These are phyloP conservation scores for Hirsutella rhossiliensis DNA, from an alignment of 2,329 filamentous ascomycete species.

Conservation along the genomic window DNA sequence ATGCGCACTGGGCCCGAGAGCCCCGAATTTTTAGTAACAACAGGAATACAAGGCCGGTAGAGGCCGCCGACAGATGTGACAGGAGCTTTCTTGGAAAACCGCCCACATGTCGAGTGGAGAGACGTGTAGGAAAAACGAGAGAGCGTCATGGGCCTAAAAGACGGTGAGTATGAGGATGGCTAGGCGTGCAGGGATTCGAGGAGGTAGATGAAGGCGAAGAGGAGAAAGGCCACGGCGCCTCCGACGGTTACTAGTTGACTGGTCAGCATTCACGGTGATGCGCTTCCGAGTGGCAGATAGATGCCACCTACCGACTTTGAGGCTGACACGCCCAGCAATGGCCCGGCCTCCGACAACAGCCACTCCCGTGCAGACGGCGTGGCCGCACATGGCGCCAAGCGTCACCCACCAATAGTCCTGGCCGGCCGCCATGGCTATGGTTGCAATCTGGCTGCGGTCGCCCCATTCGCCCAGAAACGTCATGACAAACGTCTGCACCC, in stretches of 20 bases:
- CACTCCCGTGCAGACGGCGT: slow-evolving; percentile 79
- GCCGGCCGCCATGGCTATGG: slow-evolving; percentile 95
- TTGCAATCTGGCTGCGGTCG: slow-evolving; percentile 93
- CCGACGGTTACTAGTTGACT: slow-evolving; percentile 68
- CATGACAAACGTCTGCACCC: slow-evolving; percentile 99
- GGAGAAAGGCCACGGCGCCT: slow-evolving; percentile 77
- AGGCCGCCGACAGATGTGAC: too few relatives aligned
- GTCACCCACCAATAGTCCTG: slow-evolving; percentile 99
- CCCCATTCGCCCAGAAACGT: slow-evolving; percentile 98
- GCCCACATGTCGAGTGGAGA: neutral
- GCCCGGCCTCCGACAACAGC: slow-evolving; percentile 88
- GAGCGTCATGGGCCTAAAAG: neutral
- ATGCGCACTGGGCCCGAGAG: too few relatives aligned
- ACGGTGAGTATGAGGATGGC: slow-evolving; percentile 1
- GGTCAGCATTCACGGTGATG: slow-evolving; percentile 9
- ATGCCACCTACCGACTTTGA: slow-evolving; percentile 74
- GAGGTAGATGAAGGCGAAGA: slow-evolving; percentile 87
- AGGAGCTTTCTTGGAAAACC: too few relatives aligned
- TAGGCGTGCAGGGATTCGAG: slow-evolving; percentile 60
- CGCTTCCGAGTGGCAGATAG: neutral
- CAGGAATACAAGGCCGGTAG: too few relatives aligned
- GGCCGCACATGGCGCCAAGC: slow-evolving; percentile 72
- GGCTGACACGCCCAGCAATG: slow-evolving; percentile 85
- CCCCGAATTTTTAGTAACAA: too few relatives aligned
- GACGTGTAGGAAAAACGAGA: neutral